These are phyloP conservation scores for Ceratobasidium sp. DNA, from an alignment of 1,284 basidiomycete genomes.

Conservation along the genomic window DNA sequence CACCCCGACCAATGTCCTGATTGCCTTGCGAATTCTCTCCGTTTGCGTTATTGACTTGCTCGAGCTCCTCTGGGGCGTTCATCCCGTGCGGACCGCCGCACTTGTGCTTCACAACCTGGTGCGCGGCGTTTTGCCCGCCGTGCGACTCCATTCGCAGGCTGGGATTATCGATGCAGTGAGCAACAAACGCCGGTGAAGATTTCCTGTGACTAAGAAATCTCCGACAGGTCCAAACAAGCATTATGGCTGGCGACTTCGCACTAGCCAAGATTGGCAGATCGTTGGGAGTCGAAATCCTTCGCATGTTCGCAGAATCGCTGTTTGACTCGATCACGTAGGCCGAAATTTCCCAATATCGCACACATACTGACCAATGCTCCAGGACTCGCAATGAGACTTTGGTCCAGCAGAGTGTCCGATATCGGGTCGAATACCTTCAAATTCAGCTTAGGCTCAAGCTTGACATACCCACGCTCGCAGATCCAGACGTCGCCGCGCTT, in stretches of 20 bases:
- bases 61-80: constrained; percentile 69
- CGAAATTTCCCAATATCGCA: constrained; percentile 37
- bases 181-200: constrained; percentile 39
- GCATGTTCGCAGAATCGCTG: constrained; percentile 71
- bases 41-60: constrained; percentile 69
- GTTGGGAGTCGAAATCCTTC: constrained; percentile 69
- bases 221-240: constrained; percentile 70
- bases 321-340: constrained; percentile 81
- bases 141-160: constrained; percentile 84
- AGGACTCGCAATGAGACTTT: constrained; percentile 76
- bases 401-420: constrained; percentile 76
- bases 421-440: constrained; percentile 79
- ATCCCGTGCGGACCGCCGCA: constrained; percentile 72
- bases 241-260: constrained; percentile 70
- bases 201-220: constrained; percentile 35
- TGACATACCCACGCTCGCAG: constrained; percentile 79
- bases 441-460: constrained; percentile 79
- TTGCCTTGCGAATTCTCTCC: constrained; percentile 68
- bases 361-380: constrained; percentile 17
- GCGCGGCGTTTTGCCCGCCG: constrained; percentile 79
- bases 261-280: constrained; percentile 63
- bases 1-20: constrained; percentile 64
- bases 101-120: constrained; percentile 76
- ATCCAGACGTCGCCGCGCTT: constrained; percentile 76
- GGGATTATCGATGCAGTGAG: constrained; percentile 82